Base-by-base conservation (phyloP, 2,329 filamentous ascomycete species). In the Exophiala sp. region DNA sequence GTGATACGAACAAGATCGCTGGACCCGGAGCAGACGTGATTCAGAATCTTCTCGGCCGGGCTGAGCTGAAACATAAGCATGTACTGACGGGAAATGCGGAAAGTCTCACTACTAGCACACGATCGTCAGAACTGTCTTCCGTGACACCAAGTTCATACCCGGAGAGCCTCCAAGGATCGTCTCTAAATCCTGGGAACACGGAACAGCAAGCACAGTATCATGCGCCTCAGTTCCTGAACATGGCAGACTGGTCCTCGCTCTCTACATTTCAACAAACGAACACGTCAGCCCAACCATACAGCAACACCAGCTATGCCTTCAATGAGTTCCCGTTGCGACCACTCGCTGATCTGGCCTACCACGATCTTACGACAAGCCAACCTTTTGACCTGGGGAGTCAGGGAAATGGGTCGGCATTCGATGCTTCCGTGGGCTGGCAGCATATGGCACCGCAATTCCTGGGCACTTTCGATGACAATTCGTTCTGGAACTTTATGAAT, bases 1-100 rank as follows among this genome's bases (percentile, higher is more conserved):
- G 50, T 34, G 12, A 16, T 21, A 43, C 50, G n/a, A 53, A 53
- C 21, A 34, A 38, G n/a, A 44, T 53, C 4, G 50, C 50, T 10
- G 50, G 50, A 40, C 50, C 47, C n/a, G 50, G 52, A 1, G 48
- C 55, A 24, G 47, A 55, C 10, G 55, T 55, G 11, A 46, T 55
- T 24, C 47, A 55, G 47, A 50, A 52, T 18, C 16, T 58, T 3
- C 40, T 58, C 2, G 42, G 40, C 14, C 53, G 54, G 11, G 56
- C 53, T 33, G 41, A 55, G 24, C 50, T 50, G 41, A 59, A 59
- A 14, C 50, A 34, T 12, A 33, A 18, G 32, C 45, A 38, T 29
- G 6, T 40, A 11, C 32, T 21, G 44, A 39, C 36, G 2, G 40
- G 43, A 9, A 48, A 38, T 16, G 9, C 44, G 11, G 42, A 33